Conservation (phyloP, 108 stramenopile species). For the Cylindrotheca fusiformis region DNA sequence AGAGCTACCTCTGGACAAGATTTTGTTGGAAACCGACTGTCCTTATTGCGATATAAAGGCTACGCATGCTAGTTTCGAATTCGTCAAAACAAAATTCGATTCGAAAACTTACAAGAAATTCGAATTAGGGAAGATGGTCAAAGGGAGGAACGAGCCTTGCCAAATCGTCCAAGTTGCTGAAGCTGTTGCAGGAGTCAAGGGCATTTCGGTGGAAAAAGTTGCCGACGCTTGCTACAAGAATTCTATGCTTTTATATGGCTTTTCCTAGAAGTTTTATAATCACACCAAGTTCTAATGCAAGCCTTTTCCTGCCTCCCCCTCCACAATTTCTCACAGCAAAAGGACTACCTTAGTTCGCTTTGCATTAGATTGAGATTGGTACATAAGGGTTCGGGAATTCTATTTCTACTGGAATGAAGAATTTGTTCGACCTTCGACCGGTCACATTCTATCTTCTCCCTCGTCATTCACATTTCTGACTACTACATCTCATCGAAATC, state of each 20-base stretch:
- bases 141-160: constrained; percentile 88
- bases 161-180: constrained; percentile 87
- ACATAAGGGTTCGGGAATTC: too few relatives aligned
- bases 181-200: constrained; percentile 74
- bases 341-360: too few relatives aligned
- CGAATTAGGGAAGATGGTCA: constrained; percentile 66
- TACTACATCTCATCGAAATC: too few relatives aligned
- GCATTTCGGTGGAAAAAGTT: constrained; percentile 53
- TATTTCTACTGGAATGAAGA: too few relatives aligned
- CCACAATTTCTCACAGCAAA: too few relatives aligned
- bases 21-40: constrained; percentile 96
- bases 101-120: constrained; percentile 81
- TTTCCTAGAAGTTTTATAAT: neutral
- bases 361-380: too few relatives aligned
- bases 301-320: too few relatives aligned
- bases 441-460: too few relatives aligned
- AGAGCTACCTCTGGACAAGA: constrained; percentile 70
- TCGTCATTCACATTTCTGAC: too few relatives aligned
- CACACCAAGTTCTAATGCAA: too few relatives aligned
- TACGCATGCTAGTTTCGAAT: constrained; percentile 73
- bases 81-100: constrained; percentile 63
- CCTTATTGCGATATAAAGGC: constrained; percentile 90
- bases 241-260: constrained; percentile 60
- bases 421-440: too few relatives aligned
- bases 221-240: constrained; percentile 60